These are phyloP conservation scores for Apophysomyces elegans DNA, from an alignment of 371 early-diverging fungal species.

Conservation along the genomic window DNA sequence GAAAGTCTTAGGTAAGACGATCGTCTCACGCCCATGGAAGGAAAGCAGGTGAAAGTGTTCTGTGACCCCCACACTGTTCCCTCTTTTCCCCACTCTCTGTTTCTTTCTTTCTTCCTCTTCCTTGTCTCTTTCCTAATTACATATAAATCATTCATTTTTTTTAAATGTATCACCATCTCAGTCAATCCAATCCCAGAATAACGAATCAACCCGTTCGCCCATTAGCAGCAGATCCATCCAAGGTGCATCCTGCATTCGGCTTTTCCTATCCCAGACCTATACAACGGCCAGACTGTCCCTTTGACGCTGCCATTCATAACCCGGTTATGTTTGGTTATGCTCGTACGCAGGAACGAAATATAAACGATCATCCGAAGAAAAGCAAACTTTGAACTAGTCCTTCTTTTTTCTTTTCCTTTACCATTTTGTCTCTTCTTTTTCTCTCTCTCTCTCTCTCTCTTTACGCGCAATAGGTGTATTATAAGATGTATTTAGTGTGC, in stretches of 20 bases:
- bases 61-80: too few relatives aligned
- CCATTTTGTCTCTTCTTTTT: neutral
- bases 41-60: too few relatives aligned
- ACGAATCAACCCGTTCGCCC: constrained; percentile 14
- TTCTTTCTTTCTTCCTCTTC: too few relatives aligned
- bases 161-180: constrained; percentile 23
- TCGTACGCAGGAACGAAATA: constrained; percentile 14
- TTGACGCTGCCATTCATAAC: constrained; percentile 34
- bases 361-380: constrained; percentile 8
- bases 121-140: neutral
- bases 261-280: constrained; percentile 7
- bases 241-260: constrained; percentile 17
- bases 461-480: neutral
- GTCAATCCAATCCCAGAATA: constrained; percentile 20
- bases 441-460: neutral
- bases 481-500: constrained; percentile 4
- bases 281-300: constrained; percentile 17
- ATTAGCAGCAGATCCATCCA: constrained; percentile 8
- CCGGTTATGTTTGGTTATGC: constrained; percentile 44
- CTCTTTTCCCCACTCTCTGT: too few relatives aligned
- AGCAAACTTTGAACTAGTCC: constrained; percentile 13
- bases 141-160: neutral
- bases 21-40: too few relatives aligned
- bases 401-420: constrained; percentile 13
- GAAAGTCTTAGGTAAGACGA: too few relatives aligned